A percentile compares a stretch with the other conserved stretches of the same genome.
phyloP scores from a whole-genome alignment of 2,329 filamentous ascomycete species.

The Lasiodiplodia hormozganensis region DNA sequence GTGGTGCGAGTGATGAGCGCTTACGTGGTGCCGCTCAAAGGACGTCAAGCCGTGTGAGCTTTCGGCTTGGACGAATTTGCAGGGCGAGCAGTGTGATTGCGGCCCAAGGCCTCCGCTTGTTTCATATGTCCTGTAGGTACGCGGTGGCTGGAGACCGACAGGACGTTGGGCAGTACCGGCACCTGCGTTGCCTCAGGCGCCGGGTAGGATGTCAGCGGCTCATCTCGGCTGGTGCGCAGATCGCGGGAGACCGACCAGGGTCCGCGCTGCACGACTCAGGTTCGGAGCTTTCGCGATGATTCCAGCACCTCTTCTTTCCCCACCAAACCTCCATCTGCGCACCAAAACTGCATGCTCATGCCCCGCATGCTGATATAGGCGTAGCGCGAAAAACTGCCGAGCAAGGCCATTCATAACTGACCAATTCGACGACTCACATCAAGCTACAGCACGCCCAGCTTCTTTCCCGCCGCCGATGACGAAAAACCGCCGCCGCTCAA shows the following conservation, averaged over 20 bases:
- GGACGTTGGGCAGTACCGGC: not conserved
- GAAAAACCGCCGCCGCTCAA: not conserved
- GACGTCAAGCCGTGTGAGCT: not conserved
- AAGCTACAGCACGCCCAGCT: not conserved
- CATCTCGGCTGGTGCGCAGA: too few relatives aligned
- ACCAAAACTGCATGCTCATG: not conserved
- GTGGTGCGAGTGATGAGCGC: slow-evolving; percentile 2
- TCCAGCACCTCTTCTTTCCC: not conserved
- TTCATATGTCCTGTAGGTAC: not conserved
- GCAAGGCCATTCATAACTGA: not conserved
- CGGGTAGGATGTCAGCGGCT: not conserved
- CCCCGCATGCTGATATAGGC: slow-evolving; percentile 1
- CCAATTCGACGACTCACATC: not conserved
- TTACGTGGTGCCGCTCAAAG: not conserved
- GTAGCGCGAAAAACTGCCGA: not conserved
- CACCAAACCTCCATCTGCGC: not conserved
- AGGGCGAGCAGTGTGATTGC: not conserved
- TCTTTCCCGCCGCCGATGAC: not conserved
- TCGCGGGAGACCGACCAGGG: too few relatives aligned
- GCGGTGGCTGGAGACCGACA: not conserved
- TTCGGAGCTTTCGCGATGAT: slow-evolving; percentile 11
- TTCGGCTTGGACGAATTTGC: not conserved
- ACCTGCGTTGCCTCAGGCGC: not conserved
- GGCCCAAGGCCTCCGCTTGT: not conserved
- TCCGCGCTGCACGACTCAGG: not conserved